phyloP scores from a whole-genome alignment of 2,329 filamentous ascomycete species.

The Sclerotinia spermophila region DNA sequence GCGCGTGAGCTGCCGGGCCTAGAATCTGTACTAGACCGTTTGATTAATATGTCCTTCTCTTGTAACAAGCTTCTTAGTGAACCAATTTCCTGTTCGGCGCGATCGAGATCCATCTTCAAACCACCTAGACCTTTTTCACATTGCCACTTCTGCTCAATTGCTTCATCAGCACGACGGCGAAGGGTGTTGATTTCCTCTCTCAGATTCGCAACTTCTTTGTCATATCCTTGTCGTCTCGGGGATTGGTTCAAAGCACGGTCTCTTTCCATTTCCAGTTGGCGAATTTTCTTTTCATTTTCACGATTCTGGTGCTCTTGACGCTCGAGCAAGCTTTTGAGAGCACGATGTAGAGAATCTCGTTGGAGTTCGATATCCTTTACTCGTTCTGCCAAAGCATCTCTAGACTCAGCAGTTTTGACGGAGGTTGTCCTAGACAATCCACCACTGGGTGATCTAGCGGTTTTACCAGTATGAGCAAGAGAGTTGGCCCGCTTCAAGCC shows the following conservation, averaged over 20 bases:
- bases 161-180: constrained; percentile 84
- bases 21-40: constrained; percentile 46
- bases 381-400: constrained; percentile 70
- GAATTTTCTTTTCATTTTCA: constrained; percentile 78
- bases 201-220: constrained; percentile 74
- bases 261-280: constrained; percentile 71
- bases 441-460: constrained; percentile 36
- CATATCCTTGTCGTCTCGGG: constrained; percentile 73
- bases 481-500: constrained; percentile 65
- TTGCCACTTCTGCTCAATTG: constrained; percentile 92
- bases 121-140: constrained; percentile 86
- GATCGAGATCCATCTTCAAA: constrained; percentile 93
- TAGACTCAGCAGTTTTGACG: constrained; percentile 45
- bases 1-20: constrained; percentile 46
- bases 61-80: constrained; percentile 74
- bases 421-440: constrained; percentile 57
- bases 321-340: constrained; percentile 78
- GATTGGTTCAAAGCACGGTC: constrained; percentile 66
- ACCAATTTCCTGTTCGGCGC: constrained; percentile 86
- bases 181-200: constrained; percentile 82
- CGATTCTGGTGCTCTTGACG: constrained; percentile 81
- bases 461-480: constrained; percentile 44
- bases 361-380: constrained; percentile 93
- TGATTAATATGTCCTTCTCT: constrained; percentile 75
- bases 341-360: constrained; percentile 84